Evolutionary conservation across 2,329 filamentous ascomycete genomes (phyloP), one percentile per base, ranked within the genome.

Genomic region (Hypocrella siamensis): DNA sequence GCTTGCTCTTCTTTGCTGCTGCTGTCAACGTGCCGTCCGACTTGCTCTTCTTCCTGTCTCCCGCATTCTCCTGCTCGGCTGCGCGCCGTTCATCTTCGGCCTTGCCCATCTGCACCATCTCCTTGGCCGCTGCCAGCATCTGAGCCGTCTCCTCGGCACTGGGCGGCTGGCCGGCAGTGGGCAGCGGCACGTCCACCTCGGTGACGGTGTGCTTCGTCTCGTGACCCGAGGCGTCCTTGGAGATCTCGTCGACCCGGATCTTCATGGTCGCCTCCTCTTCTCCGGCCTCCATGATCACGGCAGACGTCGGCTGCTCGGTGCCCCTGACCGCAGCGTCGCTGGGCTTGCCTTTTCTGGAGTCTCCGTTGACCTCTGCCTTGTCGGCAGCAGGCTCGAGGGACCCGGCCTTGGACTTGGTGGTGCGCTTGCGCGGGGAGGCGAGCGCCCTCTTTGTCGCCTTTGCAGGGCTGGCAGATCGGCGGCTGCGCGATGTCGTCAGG

Each of bases 71-170:
- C 5, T 49, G 49, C 32, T 57, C 46, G 48, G 63, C 56, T 34
- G 65, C 19, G 6, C 48, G 48, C 7, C 57, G 51, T 35, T 66
- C 21, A 6, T 50, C 49, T 7, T 57, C 52, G 51, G 64, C 58
- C 39, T 67, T 60, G 38, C 68, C 69, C 37, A 75, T 75, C 39
- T 79, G 70, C 5, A 94, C 86, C 82, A 94, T 93, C 42, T 77
- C 72, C 58, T 79, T 84, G 19, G 90, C 90, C 46, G 83, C 75
- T 18, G 76, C 76, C 36, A 96, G 78, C 79, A 94, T 85, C 34
- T 76, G 70, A 35, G 79, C 69, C 2, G 85, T 77, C 45, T 90
- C 80, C 40, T 85, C 79, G 0, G 82, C 75, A 10, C 75, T 70
- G 0, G 80, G 77, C 7, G 85, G 65, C 38, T 82, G 72, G 32